Evolutionary conservation across 345 rosid genomes (phyloP).

Genomic region (Iberis pinnata): DNA sequence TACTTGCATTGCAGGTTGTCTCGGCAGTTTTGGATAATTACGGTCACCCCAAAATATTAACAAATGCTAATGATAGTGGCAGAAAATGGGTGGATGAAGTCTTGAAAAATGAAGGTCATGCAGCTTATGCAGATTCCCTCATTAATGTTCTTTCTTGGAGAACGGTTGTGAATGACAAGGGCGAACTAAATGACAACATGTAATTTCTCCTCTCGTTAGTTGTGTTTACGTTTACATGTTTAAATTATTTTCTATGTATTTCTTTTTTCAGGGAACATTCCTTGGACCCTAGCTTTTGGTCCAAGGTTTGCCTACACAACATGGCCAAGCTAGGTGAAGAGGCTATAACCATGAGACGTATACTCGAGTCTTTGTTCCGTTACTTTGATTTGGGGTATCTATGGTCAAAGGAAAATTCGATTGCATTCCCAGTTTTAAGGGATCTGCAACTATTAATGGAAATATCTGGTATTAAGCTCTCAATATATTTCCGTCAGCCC

Average conservation of each 20-base stretch:
- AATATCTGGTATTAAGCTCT: conserved; percentile 47
- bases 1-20: conserved; percentile 57
- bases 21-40: conserved; percentile 85
- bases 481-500: conserved; percentile 5
- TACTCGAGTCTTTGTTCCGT: conserved; percentile 86
- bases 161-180: conserved; percentile 62
- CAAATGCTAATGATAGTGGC: conserved; percentile 37
- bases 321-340: conserved; percentile 95
- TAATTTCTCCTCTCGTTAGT: conserved; percentile 32
- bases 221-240: conserved; percentile 1
- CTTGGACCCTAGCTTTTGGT: conserved; percentile 82
- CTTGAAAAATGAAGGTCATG: conserved; percentile 61
- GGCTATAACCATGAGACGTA: conserved; percentile 78
- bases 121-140: conserved; percentile 38
- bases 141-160: conserved; percentile 67
- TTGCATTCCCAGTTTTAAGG: conserved; percentile 72
- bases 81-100: conserved; percentile 75
- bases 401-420: conserved; percentile 75
- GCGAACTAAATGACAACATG: conserved; percentile 62
- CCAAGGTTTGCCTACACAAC: conserved; percentile 80
- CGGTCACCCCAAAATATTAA: conserved; percentile 36
- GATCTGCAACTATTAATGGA: conserved; percentile 88
- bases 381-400: conserved; percentile 60
- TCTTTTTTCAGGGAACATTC: conserved; percentile 57
- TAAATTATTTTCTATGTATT: conserved; percentile 7